Conservation (phyloP, 2,329 filamentous ascomycete genomes). For the Pseudogymnoascus sp. region DNA sequence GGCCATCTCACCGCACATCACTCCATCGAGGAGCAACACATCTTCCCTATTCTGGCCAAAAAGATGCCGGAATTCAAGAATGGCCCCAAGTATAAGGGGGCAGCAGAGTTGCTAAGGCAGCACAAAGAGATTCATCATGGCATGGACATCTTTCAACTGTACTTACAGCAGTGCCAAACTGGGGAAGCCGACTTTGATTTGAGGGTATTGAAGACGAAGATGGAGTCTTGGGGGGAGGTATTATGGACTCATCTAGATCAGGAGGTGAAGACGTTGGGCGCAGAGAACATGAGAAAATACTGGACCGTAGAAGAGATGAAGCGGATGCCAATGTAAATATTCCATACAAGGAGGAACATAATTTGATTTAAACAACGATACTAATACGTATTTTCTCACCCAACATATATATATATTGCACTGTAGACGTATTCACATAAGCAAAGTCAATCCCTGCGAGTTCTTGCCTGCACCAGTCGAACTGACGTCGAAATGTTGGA, state of each 20-base stretch:
- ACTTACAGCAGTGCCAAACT: constrained; percentile 51
- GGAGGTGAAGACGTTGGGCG: constrained; percentile 68
- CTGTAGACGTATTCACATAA: neutral
- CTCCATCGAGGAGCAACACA: constrained; percentile 68
- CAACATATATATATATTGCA: neutral
- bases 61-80: constrained; percentile 69
- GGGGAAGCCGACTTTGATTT: constrained; percentile 54
- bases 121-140: constrained; percentile 73
- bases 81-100: constrained; percentile 52
- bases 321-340: constrained; percentile 54
- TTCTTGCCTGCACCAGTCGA: neutral
- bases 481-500: neutral
- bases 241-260: constrained; percentile 77
- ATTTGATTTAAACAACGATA: neutral
- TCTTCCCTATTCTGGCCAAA: constrained; percentile 69
- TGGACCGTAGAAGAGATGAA: constrained; percentile 71
- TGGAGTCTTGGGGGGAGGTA: constrained; percentile 71
- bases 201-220: constrained; percentile 53
- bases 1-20: constrained; percentile 68
- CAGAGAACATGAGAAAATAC: constrained; percentile 80
- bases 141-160: constrained; percentile 57
- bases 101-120: constrained; percentile 61
- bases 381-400: neutral
- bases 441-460: neutral
- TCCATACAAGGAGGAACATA: neutral